Evolutionary conservation across 805 yeast genomes (phyloP).

Genomic region (Suhomyces faveliae): DNA sequence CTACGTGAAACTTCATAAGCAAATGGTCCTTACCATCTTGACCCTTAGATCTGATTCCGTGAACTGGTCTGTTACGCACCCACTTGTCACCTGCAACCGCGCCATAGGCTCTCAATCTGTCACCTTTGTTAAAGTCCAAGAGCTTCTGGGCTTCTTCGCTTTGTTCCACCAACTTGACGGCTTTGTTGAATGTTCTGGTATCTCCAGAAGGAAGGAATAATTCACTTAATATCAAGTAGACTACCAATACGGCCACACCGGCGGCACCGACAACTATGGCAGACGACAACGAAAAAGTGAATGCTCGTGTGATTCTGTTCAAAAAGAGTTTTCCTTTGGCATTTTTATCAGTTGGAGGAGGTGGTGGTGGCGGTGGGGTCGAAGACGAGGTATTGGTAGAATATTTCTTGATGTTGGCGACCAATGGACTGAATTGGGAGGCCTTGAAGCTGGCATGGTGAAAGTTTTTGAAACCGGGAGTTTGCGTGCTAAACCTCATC

Average conservation of each 20-base stretch:
- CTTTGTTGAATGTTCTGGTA: constrained; percentile 84
- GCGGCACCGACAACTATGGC: constrained; percentile 65
- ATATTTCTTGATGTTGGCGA: background rate
- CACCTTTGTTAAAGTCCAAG: constrained; percentile 53
- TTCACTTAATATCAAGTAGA: constrained; percentile 77
- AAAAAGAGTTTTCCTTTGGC: constrained; percentile 43
- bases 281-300: constrained; percentile 62
- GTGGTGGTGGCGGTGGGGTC: constrained; percentile 41
- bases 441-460: background rate
- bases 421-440: background rate
- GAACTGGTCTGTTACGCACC: constrained; percentile 86
- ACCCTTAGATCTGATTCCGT: constrained; percentile 63
- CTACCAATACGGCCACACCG: constrained; percentile 63
- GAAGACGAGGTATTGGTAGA: constrained; percentile 3
- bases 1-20: constrained; percentile 83
- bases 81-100: constrained; percentile 70
- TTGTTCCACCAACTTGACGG: constrained; percentile 72
- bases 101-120: constrained; percentile 80
- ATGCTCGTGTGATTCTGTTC: constrained; percentile 50
- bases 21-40: constrained; percentile 78
- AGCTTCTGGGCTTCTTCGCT: constrained; percentile 58
- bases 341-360: constrained; percentile 34
- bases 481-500: background rate
- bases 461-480: background rate
- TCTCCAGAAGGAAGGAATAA: constrained; percentile 88